These are phyloP conservation scores for Gleditsia sinensis DNA, from an alignment of 306 rosid genomes.

Conservation along the genomic window DNA sequence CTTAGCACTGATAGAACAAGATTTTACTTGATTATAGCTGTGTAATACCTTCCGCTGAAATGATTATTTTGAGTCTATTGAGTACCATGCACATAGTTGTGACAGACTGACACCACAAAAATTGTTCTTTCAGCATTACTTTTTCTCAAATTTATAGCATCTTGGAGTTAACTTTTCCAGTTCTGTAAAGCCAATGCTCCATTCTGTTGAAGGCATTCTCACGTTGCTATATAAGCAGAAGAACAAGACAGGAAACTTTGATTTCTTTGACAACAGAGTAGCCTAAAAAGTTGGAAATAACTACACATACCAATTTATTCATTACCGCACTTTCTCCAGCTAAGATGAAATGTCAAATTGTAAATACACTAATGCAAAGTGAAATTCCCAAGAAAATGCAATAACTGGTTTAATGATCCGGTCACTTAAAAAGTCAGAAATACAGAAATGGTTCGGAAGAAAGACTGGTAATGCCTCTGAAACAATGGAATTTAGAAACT, in stretches of 20 bases:
- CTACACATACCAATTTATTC: neutral
- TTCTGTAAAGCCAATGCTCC: neutral
- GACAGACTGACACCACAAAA: neutral
- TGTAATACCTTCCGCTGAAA: neutral
- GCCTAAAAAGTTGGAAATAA: slow-evolving; percentile 18
- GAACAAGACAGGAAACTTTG: neutral
- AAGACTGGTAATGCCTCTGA: neutral
- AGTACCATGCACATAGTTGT: neutral
- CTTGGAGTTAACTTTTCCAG: neutral
- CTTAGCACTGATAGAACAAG: neutral
- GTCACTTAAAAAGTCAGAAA: neutral
- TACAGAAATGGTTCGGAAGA: neutral
- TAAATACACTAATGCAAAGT: neutral
- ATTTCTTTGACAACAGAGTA: neutral
- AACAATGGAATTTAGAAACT: slow-evolving; percentile 21
- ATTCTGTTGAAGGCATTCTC: neutral
- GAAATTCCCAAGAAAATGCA: neutral
- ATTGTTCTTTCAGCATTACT: neutral
- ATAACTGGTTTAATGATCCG: neutral
- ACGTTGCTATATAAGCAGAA: neutral
- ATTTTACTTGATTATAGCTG: neutral
- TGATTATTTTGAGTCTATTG: neutral
- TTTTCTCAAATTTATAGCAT: neutral
- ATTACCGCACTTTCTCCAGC: neutral
- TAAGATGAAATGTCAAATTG: neutral